Evolutionary conservation across 768 basidiomycete species (phyloP).

Genomic region (Mycena vulgaris): DNA sequence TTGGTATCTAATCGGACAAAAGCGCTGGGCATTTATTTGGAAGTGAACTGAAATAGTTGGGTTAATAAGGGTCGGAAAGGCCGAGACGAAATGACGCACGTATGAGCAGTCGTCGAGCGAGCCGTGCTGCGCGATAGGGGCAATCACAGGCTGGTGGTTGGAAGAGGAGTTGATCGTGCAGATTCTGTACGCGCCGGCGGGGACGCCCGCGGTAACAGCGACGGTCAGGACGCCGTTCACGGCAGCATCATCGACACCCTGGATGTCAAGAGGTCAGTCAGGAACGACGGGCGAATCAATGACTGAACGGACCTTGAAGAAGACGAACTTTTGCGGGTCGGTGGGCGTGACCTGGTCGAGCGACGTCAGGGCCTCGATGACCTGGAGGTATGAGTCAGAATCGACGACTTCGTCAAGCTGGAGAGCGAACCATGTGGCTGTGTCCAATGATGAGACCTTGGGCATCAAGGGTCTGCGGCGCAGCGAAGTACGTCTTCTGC

Average conservation of each 20-base stretch:
- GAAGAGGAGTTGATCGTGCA: constrained; percentile 68
- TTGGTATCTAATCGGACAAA: too few species aligned
- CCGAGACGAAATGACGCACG: too few species aligned
- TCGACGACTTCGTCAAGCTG: constrained; percentile 39
- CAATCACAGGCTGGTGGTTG: constrained; percentile 67
- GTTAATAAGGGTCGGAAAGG: too few species aligned
- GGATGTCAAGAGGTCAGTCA: too few species aligned
- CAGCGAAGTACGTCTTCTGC: constrained; percentile 62
- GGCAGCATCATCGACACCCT: constrained; percentile 66
- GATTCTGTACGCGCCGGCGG: constrained; percentile 71
- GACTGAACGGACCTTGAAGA: constrained; percentile 65
- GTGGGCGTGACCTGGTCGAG: not conserved
- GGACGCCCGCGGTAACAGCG: constrained; percentile 64
- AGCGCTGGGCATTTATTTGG: too few species aligned
- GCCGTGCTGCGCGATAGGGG: constrained; percentile 66
- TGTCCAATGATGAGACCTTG: constrained; percentile 65
- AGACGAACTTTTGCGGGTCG: constrained; percentile 61
- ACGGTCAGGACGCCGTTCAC: constrained; percentile 42
- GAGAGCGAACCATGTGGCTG: constrained; percentile 62
- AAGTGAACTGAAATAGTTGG: too few species aligned
- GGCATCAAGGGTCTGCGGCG: constrained; percentile 65
- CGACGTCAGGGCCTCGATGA: constrained; percentile 6
- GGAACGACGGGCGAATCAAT: too few species aligned
- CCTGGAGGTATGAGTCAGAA: constrained; percentile 16
- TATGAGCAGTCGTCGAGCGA: constrained; percentile 60